Evolutionary conservation across 2,329 filamentous ascomycete genomes (phyloP), one percentile per base, ranked within the genome.

Genomic region (Venturiaceae sp.): DNA sequence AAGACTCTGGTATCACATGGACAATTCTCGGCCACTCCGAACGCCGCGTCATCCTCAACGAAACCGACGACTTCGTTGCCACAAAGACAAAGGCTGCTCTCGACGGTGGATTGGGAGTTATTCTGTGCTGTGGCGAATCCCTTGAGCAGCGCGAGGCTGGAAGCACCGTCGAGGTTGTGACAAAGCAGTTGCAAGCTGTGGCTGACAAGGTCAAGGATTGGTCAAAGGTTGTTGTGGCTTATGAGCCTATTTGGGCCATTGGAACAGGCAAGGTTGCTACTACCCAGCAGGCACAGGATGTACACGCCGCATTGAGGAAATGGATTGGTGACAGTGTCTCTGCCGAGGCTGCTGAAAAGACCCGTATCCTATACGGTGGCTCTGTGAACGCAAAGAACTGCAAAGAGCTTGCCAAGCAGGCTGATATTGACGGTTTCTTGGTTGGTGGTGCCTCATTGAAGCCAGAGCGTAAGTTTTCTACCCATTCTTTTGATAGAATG

Each of bases 371-470:
- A 72, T 99, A 99, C 77, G 94, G 94, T 65, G 94, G 94, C 71
- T 94, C 88, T 68, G 94, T 99, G 69, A 95, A 82, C 72, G 94
- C 96, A 83, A 96, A 96, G 88, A 99, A 99, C 85, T 95, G 90
- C 82, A 83, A 81, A 71, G 92, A 97, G 64, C 83, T 99, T 68
- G 85, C 88, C 73, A 92, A 91, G 81, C 85, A 97, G 83, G 74
- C 83, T 64, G 94, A 99, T 75, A 96, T 99, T 74, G 94, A 99
- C 75, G 94, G 94, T 60, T 97, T 97, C 86, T 83, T 97, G 66
- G 92, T 97, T 65, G 92, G 92, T 64, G 92, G 92, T 75, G 92
- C 92, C 71, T 94, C 88, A 74, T 84, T 97, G 79, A 97, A 97
- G 86, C 92, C 92, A 71, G 92, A 90, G 65, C 96, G 87, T 90